These are phyloP conservation scores for Paecilomyces formosus DNA, from an alignment of 2,329 filamentous ascomycete species.

Conservation along the genomic window DNA sequence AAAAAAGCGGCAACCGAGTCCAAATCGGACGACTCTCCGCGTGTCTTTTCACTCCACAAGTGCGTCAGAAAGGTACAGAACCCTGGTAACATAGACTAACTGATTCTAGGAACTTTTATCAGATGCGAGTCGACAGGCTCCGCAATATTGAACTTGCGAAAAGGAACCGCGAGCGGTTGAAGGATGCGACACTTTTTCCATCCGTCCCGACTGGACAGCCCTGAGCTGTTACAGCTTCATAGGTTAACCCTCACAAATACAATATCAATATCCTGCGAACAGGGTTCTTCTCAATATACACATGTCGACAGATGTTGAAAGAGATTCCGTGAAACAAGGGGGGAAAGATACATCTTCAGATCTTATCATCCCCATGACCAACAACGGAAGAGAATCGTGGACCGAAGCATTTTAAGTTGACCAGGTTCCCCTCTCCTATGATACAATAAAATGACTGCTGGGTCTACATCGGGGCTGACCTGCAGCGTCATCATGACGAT, in stretches of 20 bases:
- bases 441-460: background rate
- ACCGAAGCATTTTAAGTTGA: background rate
- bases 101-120: conserved; percentile 65
- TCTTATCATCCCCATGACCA: background rate
- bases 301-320: background rate
- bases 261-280: background rate
- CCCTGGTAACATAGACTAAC: conserved; percentile 3
- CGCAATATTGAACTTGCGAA: conserved; percentile 71
- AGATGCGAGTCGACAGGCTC: conserved; percentile 73
- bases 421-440: background rate
- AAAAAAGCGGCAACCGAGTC: conserved; percentile 36
- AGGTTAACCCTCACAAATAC: background rate
- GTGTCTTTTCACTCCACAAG: conserved; percentile 80
- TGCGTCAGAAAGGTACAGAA: conserved; percentile 28
- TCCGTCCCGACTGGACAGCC: conserved; percentile 63
- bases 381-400: background rate
- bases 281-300: background rate
- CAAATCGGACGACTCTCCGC: conserved; percentile 58
- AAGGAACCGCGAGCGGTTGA: conserved; percentile 71
- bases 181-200: conserved; percentile 73
- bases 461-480: background rate
- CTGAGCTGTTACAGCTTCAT: conserved; percentile 6
- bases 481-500: background rate
- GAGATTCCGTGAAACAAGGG: background rate
- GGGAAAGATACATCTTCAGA: background rate